Conservation (phyloP, 106 monocot species). For the Phalaenopsis aphrodite region DNA sequence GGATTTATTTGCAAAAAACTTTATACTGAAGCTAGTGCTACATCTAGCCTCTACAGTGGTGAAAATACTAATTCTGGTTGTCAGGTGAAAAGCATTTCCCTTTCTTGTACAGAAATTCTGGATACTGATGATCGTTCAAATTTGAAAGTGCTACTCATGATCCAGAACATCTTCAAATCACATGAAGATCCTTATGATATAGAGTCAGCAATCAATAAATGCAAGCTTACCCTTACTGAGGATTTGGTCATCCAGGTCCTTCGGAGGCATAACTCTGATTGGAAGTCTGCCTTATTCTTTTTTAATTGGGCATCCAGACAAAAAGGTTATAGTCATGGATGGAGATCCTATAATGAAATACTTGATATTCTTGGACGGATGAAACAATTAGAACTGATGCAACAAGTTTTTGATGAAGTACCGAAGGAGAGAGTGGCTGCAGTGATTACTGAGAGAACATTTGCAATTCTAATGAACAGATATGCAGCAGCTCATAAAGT, state of each 20-base stretch:
- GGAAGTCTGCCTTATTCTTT: conserved; percentile 53
- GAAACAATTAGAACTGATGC: conserved; percentile 60
- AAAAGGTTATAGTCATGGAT: conserved; percentile 39
- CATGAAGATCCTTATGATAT: conserved; percentile 17
- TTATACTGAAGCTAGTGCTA: neutral
- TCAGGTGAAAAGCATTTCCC: neutral
- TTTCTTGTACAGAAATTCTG: neutral
- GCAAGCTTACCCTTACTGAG: conserved; percentile 26
- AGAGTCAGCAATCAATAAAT: conserved; percentile 22
- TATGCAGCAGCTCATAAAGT: conserved; percentile 56
- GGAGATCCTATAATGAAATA: conserved; percentile 60
- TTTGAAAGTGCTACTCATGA: conserved; percentile 13
- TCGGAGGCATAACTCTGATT: conserved; percentile 44
- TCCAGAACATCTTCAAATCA: conserved; percentile 41
- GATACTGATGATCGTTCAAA: conserved; percentile 6
- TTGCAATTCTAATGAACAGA: conserved; percentile 59
- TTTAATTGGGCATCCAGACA: conserved; percentile 54
- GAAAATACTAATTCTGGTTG: neutral
- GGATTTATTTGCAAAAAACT: conserved; percentile 2
- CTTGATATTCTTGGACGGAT: conserved; percentile 79
- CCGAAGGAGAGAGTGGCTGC: conserved; percentile 17
- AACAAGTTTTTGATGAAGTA: conserved; percentile 53
- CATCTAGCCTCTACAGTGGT: neutral
- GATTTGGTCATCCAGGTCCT: conserved; percentile 51
- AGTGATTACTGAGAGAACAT: conserved; percentile 45